Base-by-base conservation (phyloP, 305 asterid species). In the Fraxinus ornus region DNA sequence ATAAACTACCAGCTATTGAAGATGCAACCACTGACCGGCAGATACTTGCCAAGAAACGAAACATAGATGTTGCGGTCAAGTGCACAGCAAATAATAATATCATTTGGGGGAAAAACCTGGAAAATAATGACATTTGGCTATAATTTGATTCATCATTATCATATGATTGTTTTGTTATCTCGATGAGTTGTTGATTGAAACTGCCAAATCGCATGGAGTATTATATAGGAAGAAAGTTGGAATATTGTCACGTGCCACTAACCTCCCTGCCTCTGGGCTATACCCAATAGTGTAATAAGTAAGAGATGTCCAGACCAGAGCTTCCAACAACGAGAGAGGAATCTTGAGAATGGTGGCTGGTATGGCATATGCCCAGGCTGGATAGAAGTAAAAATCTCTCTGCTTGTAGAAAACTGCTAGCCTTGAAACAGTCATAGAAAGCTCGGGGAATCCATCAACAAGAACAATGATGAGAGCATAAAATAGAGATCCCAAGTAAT, bases 291-390 rank as follows among this genome's bases (percentile, higher is more conserved):
- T 91, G 52, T 91, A 94, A 73, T 94, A 93, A 74, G 97, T 93
- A 37, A 94, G 85, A 78, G 83, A 82, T 13, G 97, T 91, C 97
- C 97, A 94, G 22, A 92, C 86, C 13, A 86, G 22, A 75, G 97
- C 82, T 83, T 76, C 91, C 82, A 90, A 39, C 79, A 94, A 3
- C 5, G 98, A 94, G 52, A 93, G 79, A 75, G 98, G 98, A 81
- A 91, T 86, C 85, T 91, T 91, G 39, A 92, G 86, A 83, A 92
- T 88, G 47, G 92, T 78, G 37, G 97, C 93, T 35, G 97, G 98
- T 76, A 94, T 83, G 41, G 93, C 89, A 78, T 88, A 91, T 19
- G 98, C 97, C 97, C 98, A 93, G 21, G 98, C 97, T 15, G 97
- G 97, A 85, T 91, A 94, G 72, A 93, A 93, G 86, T 87, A 82